Evolutionary conservation across 208 protist species (phyloP).

Genomic region (Wallacemonas sp.): DNA sequence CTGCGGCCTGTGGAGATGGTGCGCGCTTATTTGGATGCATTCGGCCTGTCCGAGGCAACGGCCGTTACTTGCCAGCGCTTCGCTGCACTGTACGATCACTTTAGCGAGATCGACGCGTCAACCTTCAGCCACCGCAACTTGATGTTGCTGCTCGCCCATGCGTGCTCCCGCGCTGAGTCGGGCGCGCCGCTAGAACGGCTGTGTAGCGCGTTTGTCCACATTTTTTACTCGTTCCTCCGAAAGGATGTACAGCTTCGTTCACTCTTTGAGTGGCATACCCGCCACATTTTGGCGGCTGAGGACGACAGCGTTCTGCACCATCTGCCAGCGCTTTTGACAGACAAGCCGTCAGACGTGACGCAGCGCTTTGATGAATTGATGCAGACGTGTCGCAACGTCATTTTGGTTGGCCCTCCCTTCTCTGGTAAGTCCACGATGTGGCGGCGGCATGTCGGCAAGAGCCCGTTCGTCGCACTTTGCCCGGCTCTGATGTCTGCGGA

Average conservation of each 20-base stretch:
- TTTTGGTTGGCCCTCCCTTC: slow-evolving; percentile 68
- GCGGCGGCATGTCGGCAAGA: slow-evolving; percentile 50
- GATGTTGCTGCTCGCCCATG: slow-evolving; percentile 37
- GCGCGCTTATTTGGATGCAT: slow-evolving; percentile 43
- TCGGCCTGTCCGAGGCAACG: slow-evolving; percentile 33
- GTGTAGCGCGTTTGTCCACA: slow-evolving; percentile 38
- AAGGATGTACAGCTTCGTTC: slow-evolving; percentile 32
- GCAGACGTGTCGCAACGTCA: slow-evolving; percentile 41
- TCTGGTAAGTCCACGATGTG: slow-evolving; percentile 74
- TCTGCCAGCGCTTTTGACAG: not conserved
- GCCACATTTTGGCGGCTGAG: slow-evolving; percentile 27
- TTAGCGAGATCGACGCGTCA: slow-evolving; percentile 37
- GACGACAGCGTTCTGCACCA: not conserved
- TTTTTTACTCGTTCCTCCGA: slow-evolving; percentile 40
- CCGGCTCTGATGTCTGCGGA: slow-evolving; percentile 50
- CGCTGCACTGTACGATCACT: slow-evolving; percentile 56
- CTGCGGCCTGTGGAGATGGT: slow-evolving; percentile 38
- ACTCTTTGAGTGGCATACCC: slow-evolving; percentile 45
- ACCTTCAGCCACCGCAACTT: slow-evolving; percentile 55
- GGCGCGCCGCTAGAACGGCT: slow-evolving; percentile 24
- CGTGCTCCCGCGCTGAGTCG: slow-evolving; percentile 4
- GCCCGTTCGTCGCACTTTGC: slow-evolving; percentile 46
- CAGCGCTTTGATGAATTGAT: slow-evolving; percentile 59
- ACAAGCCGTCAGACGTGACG: slow-evolving; percentile 19
- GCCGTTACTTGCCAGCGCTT: slow-evolving; percentile 31